Base-by-base conservation (phyloP, 129 eudicot species). In the Scalesia atractyloides region DNA sequence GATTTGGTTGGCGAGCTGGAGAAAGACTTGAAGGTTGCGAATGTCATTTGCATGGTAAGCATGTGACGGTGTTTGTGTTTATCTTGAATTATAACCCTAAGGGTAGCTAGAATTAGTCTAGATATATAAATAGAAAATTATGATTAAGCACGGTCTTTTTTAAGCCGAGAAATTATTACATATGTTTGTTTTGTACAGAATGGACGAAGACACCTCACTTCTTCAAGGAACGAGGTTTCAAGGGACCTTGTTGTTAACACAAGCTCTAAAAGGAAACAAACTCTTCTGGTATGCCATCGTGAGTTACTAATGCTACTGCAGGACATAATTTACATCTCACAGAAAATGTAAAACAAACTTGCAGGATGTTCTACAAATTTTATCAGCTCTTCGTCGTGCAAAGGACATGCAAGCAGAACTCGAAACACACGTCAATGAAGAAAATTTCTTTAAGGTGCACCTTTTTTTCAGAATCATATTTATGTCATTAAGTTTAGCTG, bases 21-120 rank as follows among this genome's bases (percentile, higher is more conserved):
- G 87, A 91, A 81, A 80, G 99, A 95, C 83, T 83, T 95, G 86
- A 90, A 91, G 88, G 79, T 95, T 82, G 99, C 99, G 74, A 90
- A 89, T 76, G 96, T 95, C 72, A 95, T 95, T 73, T 95, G 99
- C 86, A 95, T 88, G 97, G 99, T 95, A 86, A 80, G 92, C 84
- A 60, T 70, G 83, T 81, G 87, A 78, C 65, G 73, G 11, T 66
- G 73, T 70, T 20, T 77, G 20, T 57, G 65, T 48, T 65, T 41
- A 20, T 70, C 65, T 36, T 51, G 44, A 52, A 68, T 53, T 49
- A 79, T 58, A 49, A 65, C 1, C 72, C 26, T 70, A 48, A 46
- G 66, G 66, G 66, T 73, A 37, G 73, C 51, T 73, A 80, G 70
- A 69, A 48, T 48, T 43, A 67, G 48, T 73, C 46, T 73, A 67